A percentile compares a stretch with the other conserved stretches of the same genome.
Conservation (phyloP, 805 yeast species). For the Yarrowia alimentaria region DNA sequence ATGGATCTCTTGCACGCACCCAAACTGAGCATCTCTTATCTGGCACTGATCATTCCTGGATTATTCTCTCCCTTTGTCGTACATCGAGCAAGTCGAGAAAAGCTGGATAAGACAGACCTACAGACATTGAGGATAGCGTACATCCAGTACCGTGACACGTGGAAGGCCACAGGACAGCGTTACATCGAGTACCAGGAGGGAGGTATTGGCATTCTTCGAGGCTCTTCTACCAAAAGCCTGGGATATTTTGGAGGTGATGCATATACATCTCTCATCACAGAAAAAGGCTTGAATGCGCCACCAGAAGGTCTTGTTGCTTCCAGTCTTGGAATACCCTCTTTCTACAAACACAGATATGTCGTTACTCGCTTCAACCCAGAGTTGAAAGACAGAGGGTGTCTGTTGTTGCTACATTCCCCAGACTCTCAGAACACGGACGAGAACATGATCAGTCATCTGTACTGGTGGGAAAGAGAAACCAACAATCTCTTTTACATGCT, state of each 20-base stretch:
- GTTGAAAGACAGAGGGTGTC: not conserved
- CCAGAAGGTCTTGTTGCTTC: too few species aligned
- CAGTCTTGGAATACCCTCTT: too few species aligned
- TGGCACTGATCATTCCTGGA: conserved; percentile 3
- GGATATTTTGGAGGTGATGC: too few species aligned
- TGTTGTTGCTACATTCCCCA: not conserved
- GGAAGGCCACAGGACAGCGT: conserved; percentile 9
- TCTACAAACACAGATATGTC: not conserved
- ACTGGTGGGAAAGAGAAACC: not conserved
- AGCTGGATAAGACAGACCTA: conserved; percentile 4
- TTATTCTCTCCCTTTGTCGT: conserved; percentile 3
- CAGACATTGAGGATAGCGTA: conserved; percentile 9
- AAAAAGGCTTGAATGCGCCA: too few species aligned
- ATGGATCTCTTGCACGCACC: conserved; percentile 1
- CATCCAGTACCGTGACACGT: conserved; percentile 13
- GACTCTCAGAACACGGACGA: not conserved
- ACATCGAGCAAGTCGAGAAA: not conserved
- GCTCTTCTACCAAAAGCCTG: not conserved
- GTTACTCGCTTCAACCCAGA: conserved; percentile 4
- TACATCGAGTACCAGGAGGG: conserved; percentile 20
- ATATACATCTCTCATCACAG: too few species aligned
- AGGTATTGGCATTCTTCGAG: conserved; percentile 1
- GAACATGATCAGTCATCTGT: conserved; percentile 10
- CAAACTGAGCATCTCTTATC: not conserved
- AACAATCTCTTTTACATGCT: not conserved